Evolutionary conservation across 2,329 filamentous ascomycete genomes (phyloP).

Genomic region (Exophiala xenobiotica): DNA sequence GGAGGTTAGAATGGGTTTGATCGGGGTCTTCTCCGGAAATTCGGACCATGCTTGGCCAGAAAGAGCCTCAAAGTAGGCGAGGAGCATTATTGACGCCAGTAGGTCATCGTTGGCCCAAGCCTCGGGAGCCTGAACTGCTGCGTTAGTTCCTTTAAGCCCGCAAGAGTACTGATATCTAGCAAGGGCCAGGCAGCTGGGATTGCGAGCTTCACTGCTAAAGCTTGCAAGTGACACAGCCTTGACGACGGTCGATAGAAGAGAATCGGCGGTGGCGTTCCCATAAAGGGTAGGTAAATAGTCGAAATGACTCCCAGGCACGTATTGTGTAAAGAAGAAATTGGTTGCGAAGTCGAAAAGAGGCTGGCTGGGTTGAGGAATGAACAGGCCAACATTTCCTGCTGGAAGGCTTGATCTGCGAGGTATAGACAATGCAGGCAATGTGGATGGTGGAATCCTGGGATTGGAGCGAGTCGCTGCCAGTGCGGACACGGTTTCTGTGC

Average conservation of each 20-base stretch:
- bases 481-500: neutral
- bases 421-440: neutral
- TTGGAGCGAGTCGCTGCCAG: neutral
- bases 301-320: conserved; percentile 16
- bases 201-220: conserved; percentile 10
- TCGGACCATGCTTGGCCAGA: neutral
- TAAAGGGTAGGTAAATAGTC: conserved; percentile 16
- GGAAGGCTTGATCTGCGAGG: neutral
- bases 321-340: conserved; percentile 13
- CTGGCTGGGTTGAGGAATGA: neutral
- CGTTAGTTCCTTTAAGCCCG: conserved; percentile 9
- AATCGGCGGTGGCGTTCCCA: neutral
- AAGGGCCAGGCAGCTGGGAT: conserved; percentile 3
- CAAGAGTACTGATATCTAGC: conserved; percentile 10
- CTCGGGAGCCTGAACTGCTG: conserved; percentile 4
- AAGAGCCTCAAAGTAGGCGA: conserved; percentile 17
- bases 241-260: neutral
- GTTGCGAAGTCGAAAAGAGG: conserved; percentile 11
- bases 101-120: conserved; percentile 6
- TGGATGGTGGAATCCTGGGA: neutral
- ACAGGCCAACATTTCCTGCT: neutral
- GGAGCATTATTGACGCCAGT: conserved; percentile 12
- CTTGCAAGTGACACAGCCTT: conserved; percentile 12
- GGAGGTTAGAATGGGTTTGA: neutral
- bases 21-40: neutral